Conservation (phyloP, 768 basidiomycete genomes). For the Macrolepiota albuminosa region DNA sequence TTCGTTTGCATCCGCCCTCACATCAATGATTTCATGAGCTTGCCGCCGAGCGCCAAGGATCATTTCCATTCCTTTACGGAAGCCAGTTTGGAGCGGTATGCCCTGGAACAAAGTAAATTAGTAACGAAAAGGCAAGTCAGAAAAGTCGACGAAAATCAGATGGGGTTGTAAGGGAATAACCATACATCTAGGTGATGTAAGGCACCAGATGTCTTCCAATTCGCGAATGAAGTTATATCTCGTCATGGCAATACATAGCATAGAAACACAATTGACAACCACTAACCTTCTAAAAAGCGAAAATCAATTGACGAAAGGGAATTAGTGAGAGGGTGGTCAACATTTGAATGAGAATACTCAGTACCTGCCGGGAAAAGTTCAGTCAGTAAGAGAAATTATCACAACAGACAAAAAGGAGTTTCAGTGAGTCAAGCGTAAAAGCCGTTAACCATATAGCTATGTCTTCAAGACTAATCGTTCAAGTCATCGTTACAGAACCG, state of each 20-base stretch:
- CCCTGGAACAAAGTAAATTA: slow-evolving; percentile 32
- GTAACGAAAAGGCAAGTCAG: neutral
- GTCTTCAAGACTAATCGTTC: slow-evolving; percentile 97
- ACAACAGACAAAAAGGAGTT: neutral
- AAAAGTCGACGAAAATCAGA: slow-evolving; percentile 37
- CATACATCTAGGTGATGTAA: slow-evolving; percentile 56
- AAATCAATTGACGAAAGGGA: neutral
- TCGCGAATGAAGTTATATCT: slow-evolving; percentile 66
- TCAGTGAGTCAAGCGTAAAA: slow-evolving; percentile 1
- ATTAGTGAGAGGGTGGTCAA: slow-evolving; percentile 13
- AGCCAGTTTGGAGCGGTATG: slow-evolving; percentile 72
- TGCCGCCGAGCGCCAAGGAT: slow-evolving; percentile 53
- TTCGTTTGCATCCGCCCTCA: slow-evolving; percentile 46
- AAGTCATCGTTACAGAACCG: slow-evolving; percentile 42
- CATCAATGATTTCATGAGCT: slow-evolving; percentile 6
- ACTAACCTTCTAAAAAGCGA: slow-evolving; percentile 35
- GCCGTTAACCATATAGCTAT: slow-evolving; percentile 11
- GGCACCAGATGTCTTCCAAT: slow-evolving; percentile 54
- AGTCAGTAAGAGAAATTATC: slow-evolving; percentile 8
- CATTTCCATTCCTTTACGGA: slow-evolving; percentile 76
- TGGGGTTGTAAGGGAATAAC: slow-evolving; percentile 68
- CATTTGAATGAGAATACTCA: neutral
- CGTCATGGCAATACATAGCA: slow-evolving; percentile 34
- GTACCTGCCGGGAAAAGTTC: slow-evolving; percentile 18
- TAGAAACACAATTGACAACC: neutral